phyloP scores from a whole-genome alignment of 129 eudicot species.

The Tagetes erecta region DNA sequence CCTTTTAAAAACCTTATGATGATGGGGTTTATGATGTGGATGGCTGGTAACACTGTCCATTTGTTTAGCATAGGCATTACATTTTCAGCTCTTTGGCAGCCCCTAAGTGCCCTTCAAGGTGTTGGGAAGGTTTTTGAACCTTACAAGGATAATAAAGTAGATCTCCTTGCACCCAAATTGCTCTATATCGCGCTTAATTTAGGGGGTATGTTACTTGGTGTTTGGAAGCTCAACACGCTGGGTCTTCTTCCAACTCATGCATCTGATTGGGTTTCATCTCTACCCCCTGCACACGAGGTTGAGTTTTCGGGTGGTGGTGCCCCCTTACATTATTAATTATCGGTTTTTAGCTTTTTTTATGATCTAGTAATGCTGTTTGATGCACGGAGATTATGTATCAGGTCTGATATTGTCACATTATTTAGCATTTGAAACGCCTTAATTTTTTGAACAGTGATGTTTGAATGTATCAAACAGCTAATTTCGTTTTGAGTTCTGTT shows the following conservation, averaged over 20 bases:
- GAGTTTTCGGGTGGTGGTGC: conserved; percentile 81
- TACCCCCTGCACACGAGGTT: conserved; percentile 89
- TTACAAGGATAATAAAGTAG: conserved; percentile 79
- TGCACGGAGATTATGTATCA: conserved; percentile 4
- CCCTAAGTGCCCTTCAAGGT: conserved; percentile 88
- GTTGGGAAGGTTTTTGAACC: conserved; percentile 93
- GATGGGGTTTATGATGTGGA: conserved; percentile 99
- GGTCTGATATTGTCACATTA: conserved; percentile 13
- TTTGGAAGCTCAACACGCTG: conserved; percentile 88
- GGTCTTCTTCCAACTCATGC: conserved; percentile 97
- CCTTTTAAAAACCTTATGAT: conserved; percentile 78
- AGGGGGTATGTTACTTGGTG: conserved; percentile 75
- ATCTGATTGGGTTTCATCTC: conserved; percentile 98
- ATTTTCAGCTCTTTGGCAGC: conserved; percentile 94
- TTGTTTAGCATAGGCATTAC: conserved; percentile 93
- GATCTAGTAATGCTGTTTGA: neutral
- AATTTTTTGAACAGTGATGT: neutral
- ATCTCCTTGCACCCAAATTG: conserved; percentile 78
- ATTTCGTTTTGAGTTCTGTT: neutral
- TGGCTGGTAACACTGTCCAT: conserved; percentile 98
- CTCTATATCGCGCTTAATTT: conserved; percentile 69
- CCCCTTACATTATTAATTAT: conserved; percentile 19
- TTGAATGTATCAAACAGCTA: conserved; percentile 9
- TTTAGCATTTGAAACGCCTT: conserved; percentile 18
- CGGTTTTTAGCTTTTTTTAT: conserved; percentile 2